Evolutionary conservation across 257 asterid genomes (phyloP), one percentile per base, ranked within the genome.

Genomic region (Mitragyna speciosa): DNA sequence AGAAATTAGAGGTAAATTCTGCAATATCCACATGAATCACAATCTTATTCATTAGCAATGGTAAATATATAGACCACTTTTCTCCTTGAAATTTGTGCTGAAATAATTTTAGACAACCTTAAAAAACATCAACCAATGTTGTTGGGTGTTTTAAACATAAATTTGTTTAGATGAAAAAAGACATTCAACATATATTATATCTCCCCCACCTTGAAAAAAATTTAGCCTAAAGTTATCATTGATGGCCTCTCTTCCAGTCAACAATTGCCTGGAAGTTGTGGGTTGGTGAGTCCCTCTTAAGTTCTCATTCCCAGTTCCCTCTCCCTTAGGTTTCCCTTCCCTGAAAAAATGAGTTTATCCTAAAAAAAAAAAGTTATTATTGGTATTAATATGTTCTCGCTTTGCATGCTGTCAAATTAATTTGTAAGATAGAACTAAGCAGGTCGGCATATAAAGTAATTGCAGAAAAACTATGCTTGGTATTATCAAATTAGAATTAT

Each of bases 401-500:
- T 45, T 61, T 22, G 63, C 36, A 61, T 4, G 31, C 3, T 67
- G 70, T 33, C 54, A 70, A 43, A 51, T 78, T 51, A 43, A 51
- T 78, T 51, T 36, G 12, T 2, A 30, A 28, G 19, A 39, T 41
- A 52, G 31, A 54, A 51, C 41, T 20, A 11, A 31, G 22, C 58
- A 20, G 28, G 66, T 69, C 39, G 36, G 26, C 59, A 15, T 10
- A 71, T 47, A 26, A 17, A 36, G 4, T n/a, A 17, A 68, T 22
- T 61, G 20, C 30, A 59, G 49, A 71, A 79, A 79, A 61, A 28
- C 52, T 69, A 58, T n/a, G 12, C 73, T 54, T 36, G 82, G 5
- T 45, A 69, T 75, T 70, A 82, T 82, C 76, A 76, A 71, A 75
- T 76, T 88, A 84, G 90, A 88, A 86, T 83, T 81, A 58, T n/a